Evolutionary conservation across 768 basidiomycete genomes (phyloP), one percentile per base, ranked within the genome.

Genomic region (Amanita polypyramis): DNA sequence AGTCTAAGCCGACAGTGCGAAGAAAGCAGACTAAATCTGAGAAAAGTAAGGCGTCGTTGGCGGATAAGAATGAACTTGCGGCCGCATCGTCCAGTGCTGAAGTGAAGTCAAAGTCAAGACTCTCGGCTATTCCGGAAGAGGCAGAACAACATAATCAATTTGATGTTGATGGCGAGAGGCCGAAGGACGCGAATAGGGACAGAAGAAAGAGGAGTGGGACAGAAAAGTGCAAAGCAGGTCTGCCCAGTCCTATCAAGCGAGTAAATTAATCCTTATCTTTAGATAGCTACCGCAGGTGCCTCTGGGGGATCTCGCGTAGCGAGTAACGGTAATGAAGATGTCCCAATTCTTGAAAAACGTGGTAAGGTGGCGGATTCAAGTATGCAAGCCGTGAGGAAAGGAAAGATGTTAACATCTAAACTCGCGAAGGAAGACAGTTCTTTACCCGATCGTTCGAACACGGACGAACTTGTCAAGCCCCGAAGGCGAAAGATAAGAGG

Each of bases 51-150:
- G 17, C 38, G 2, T 38, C 36, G 12, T 9, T 27, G 17, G 46
- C 15, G 10, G 21, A 40, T 4, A n/a, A 15, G 10, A 45, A 12
- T 19, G 12, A 20, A 11, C 30, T n/a, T 17, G 34, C 19, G 1
- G 32, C 9, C 4, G 29, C 6, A 17, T 11, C 23, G 9, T n/a
- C 42, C 2, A 15, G 42, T 43, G 42, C 42, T 27, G 21, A 30
- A 10, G 6, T 15, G 2, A 37, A 46, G 11, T 10, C 36, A 19
- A 35, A n/a, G 35, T 27, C 34, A 23, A 46, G 14, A n/a, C 33
- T 45, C 11, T n/a, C 45, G 12, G 36, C 23, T 36, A 46, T 46
- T 37, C 21, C 25, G 2, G 45, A 46, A 37, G 45, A 46, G 10
- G 5, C 32, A 12, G 43, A 20, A 21, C 19, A 17, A 19, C 21